Evolutionary conservation across 2,329 filamentous ascomycete species (phyloP).

Genomic region (Fusarium sp.): DNA sequence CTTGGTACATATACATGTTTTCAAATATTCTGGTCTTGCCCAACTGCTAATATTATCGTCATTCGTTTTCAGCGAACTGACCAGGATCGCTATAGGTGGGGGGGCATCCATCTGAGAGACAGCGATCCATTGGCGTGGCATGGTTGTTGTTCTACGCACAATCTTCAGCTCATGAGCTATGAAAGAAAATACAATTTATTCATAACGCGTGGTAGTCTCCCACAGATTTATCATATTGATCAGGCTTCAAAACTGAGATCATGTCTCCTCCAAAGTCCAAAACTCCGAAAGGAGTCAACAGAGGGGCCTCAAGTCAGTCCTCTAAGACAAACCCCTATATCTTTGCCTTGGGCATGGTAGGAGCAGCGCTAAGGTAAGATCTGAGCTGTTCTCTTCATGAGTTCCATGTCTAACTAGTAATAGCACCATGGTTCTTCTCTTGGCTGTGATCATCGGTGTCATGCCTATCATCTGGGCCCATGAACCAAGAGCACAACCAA

Average conservation of each 20-base stretch:
- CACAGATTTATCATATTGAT: background rate
- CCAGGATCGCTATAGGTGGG: background rate
- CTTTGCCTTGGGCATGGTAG: constrained; percentile 26
- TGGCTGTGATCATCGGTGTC: constrained; percentile 21
- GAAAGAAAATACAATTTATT: background rate
- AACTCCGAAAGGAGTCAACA: background rate
- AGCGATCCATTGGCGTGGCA: constrained; percentile 6
- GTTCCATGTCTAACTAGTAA: background rate
- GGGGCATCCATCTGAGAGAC: constrained; percentile 10
- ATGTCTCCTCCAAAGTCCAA: constrained; percentile 6
- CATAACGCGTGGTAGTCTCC: background rate
- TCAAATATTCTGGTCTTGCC: background rate
- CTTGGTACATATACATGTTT: background rate
- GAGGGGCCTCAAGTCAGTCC: background rate
- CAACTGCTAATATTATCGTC: too few species aligned
- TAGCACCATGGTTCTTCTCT: constrained; percentile 24
- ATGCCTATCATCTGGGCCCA: constrained; percentile 25
- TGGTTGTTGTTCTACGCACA: background rate
- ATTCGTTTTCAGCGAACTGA: background rate
- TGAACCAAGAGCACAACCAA: background rate
- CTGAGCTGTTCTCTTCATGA: fast-evolving
- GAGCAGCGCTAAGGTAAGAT: constrained; percentile 24
- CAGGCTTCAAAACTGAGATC: too few species aligned
- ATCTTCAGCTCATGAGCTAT: background rate
- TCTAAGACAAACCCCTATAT: constrained; percentile 24